A percentile compares a stretch with the other conserved stretches of the same genome.
Conservation (phyloP, 768 basidiomycete genomes). For the Agrocybe praecox region DNA sequence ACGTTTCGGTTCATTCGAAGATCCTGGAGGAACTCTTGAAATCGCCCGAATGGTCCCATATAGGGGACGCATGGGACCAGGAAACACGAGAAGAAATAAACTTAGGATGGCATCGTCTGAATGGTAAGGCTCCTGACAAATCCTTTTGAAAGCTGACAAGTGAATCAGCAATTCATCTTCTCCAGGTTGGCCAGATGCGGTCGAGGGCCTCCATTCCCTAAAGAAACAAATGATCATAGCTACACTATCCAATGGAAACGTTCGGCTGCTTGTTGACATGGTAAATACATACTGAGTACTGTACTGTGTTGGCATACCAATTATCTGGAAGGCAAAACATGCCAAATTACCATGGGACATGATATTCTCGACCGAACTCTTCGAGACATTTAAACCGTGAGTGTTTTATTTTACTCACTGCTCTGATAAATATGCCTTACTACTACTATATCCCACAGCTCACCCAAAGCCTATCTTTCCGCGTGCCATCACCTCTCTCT, state of each 20-base stretch:
- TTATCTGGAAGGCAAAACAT: constrained; percentile 51
- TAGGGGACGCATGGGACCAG: constrained; percentile 49
- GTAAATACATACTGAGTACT: too few relatives aligned
- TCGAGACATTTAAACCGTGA: neutral
- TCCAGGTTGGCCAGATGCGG: constrained; percentile 60
- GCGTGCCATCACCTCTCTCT: neutral
- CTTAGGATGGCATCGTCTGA: constrained; percentile 60
- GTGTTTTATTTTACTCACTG: constrained; percentile 24
- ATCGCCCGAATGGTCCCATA: constrained; percentile 48
- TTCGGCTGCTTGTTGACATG: constrained; percentile 63
- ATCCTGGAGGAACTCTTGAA: constrained; percentile 59
- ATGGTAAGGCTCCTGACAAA: constrained; percentile 36
- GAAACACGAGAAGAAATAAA: constrained; percentile 45
- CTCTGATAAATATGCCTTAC: too few relatives aligned
- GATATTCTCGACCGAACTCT: constrained; percentile 56
- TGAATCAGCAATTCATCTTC: neutral
- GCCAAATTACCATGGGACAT: constrained; percentile 66
- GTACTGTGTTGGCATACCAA: neutral
- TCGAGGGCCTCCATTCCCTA: constrained; percentile 48
- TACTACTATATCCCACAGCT: neutral
- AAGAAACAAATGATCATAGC: constrained; percentile 54
- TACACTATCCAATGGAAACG: constrained; percentile 66
- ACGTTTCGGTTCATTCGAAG: constrained; percentile 29
- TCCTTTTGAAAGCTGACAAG: too few relatives aligned
- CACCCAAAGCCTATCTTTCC: constrained; percentile 5